A percentile compares a stretch with the other conserved stretches of the same genome.
These are phyloP conservation scores for Cadophora sp. DNA, from an alignment of 2,329 filamentous ascomycete species.

Conservation along the genomic window DNA sequence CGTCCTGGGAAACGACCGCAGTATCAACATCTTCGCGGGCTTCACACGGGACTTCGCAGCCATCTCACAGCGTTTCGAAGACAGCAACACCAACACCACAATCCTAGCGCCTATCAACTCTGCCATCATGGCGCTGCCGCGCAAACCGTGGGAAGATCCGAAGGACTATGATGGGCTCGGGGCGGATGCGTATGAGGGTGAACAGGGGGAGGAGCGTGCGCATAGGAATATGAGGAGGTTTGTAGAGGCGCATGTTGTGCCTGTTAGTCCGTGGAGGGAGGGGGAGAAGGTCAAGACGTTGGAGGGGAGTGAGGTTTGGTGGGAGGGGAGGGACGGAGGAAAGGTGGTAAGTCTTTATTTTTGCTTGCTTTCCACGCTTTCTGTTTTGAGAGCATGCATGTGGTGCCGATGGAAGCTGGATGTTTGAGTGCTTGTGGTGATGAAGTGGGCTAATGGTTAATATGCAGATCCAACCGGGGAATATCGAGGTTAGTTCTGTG, in stretches of 20 bases:
- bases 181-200: constrained; percentile 75
- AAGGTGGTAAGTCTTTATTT: constrained; percentile 61
- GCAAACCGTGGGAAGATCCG: constrained; percentile 86
- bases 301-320: constrained; percentile 77
- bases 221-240: constrained; percentile 78
- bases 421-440: background rate
- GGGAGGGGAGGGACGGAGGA: constrained; percentile 74
- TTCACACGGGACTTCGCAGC: constrained; percentile 77
- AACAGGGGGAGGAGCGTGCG: constrained; percentile 77
- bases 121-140: constrained; percentile 76
- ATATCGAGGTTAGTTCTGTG: constrained; percentile 77
- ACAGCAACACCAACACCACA: constrained; percentile 73
- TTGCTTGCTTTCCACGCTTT: background rate
- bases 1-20: constrained; percentile 79
- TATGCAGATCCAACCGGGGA: constrained; percentile 75
- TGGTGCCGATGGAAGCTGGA: background rate
- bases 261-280: constrained; percentile 76
- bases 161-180: constrained; percentile 74
- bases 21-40: constrained; percentile 83
- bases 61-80: constrained; percentile 73
- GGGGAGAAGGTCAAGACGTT: constrained; percentile 70
- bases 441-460: background rate
- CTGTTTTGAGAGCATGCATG: background rate
- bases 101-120: constrained; percentile 88
- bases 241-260: constrained; percentile 84